phyloP scores from a whole-genome alignment of 2,329 filamentous ascomycete genomes.

The Apiospora marii region DNA sequence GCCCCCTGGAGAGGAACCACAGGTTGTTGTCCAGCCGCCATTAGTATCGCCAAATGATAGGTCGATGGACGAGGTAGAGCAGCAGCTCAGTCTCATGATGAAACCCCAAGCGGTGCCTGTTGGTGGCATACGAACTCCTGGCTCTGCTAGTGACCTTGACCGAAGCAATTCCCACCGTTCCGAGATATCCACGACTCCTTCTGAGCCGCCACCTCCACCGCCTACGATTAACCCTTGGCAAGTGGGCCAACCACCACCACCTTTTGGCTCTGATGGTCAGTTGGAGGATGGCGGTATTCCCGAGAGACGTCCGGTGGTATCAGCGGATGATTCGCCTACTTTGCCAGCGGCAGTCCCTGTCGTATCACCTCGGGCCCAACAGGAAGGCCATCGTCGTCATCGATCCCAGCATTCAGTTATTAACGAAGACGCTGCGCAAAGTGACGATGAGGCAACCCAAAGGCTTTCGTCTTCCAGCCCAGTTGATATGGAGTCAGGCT shows the following conservation, averaged over 20 bases:
- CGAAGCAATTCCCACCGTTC: conserved; percentile 38
- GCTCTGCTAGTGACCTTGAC: conserved; percentile 29
- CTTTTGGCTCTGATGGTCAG: conserved; percentile 28
- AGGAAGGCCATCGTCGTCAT: not conserved
- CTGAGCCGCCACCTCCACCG: conserved; percentile 42
- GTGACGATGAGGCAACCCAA: not conserved
- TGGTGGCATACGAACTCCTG: conserved; percentile 29
- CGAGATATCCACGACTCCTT: conserved; percentile 34
- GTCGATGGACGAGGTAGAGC: conserved; percentile 39
- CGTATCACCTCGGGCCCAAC: not conserved
- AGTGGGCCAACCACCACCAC: conserved; percentile 38
- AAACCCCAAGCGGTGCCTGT: conserved; percentile 37
- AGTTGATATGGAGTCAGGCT: not conserved
- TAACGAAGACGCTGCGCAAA: not conserved
- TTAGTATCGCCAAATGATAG: conserved; percentile 29
- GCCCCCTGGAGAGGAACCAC: not conserved
- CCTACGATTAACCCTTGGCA: conserved; percentile 55
- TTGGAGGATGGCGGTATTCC: conserved; percentile 32
- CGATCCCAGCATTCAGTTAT: not conserved
- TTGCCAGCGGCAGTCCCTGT: conserved; percentile 29
- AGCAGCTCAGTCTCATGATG: conserved; percentile 34
- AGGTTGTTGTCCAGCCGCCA: conserved; percentile 35
- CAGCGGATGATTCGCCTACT: conserved; percentile 41
- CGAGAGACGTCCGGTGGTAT: conserved; percentile 35
- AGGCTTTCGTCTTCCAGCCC: not conserved